phyloP scores from a whole-genome alignment of 2,329 filamentous ascomycete species.

The Alternaria infectoria region DNA sequence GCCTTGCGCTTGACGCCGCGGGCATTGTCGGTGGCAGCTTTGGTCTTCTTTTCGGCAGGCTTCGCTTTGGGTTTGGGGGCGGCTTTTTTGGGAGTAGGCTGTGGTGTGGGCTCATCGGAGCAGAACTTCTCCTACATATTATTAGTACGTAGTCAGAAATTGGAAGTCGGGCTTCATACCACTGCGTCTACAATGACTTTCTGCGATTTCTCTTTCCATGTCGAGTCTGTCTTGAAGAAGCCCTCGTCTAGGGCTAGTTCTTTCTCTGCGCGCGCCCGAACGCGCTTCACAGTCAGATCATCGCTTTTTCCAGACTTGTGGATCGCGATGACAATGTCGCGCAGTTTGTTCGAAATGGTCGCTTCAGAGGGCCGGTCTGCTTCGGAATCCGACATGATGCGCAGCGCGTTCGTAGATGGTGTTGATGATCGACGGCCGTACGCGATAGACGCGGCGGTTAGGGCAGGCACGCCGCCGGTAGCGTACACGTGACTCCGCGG shows the following conservation, averaged over 20 bases:
- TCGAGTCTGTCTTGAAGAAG: constrained; percentile 61
- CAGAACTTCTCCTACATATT: constrained; percentile 36
- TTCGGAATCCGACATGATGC: constrained; percentile 43
- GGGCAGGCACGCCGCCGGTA: constrained; percentile 20
- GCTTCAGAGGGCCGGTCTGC: constrained; percentile 42
- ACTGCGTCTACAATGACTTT: constrained; percentile 36
- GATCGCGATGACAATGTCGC: constrained; percentile 49
- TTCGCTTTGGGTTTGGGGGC: constrained; percentile 29
- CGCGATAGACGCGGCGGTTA: constrained; percentile 14
- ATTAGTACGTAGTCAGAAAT: neutral
- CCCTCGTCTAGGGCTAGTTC: constrained; percentile 58
- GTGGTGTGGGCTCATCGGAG: constrained; percentile 29
- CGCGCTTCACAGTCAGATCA: constrained; percentile 63
- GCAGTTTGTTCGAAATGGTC: constrained; percentile 49
- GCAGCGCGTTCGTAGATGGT: constrained; percentile 12
- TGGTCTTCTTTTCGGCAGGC: constrained; percentile 30
- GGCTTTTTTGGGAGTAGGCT: constrained; percentile 27
- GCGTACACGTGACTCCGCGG: constrained; percentile 19
- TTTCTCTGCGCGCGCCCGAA: constrained; percentile 60
- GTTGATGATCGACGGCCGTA: constrained; percentile 8
- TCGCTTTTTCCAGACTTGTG: constrained; percentile 53
- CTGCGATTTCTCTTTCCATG: constrained; percentile 63
- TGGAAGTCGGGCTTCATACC: constrained; percentile 23
- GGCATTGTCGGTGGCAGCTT: constrained; percentile 14
- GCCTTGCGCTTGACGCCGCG: constrained; percentile 43